Percentiles rank a stretch among this genome's conserved stretches.
Conservation (phyloP, 2,329 filamentous ascomycete genomes). For the Boeremia lycopersici region DNA sequence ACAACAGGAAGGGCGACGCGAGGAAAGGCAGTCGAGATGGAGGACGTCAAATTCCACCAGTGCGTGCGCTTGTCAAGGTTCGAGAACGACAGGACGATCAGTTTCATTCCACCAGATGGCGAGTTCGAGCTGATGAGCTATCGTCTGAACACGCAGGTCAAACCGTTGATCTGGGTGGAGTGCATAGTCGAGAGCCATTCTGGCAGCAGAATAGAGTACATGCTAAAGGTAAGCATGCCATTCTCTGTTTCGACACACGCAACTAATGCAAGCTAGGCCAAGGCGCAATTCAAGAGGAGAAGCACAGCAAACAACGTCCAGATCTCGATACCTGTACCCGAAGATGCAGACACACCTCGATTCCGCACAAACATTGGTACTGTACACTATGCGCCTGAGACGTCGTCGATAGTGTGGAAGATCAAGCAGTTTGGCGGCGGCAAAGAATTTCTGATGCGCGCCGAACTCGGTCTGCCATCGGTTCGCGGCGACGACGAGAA, state of each 20-base stretch:
- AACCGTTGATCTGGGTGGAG: slow-evolving; percentile 98
- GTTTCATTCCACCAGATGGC: slow-evolving; percentile 96
- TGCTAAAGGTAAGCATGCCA: slow-evolving; percentile 74
- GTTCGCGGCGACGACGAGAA: slow-evolving; percentile 95
- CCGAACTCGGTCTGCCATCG: slow-evolving; percentile 90
- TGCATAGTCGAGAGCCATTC: slow-evolving; percentile 96
- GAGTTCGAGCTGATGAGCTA: slow-evolving; percentile 99
- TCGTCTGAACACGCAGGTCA: slow-evolving; percentile 96
- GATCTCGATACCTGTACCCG: slow-evolving; percentile 94
- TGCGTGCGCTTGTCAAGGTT: slow-evolving; percentile 95
- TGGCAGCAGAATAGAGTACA: slow-evolving; percentile 95
- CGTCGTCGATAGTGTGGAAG: slow-evolving; percentile 98
- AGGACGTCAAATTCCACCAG: slow-evolving; percentile 99
- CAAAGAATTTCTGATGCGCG: slow-evolving; percentile 98
- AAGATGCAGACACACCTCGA: slow-evolving; percentile 93
- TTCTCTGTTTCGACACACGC: neutral
- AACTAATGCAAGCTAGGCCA: slow-evolving; percentile 60
- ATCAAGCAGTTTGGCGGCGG: slow-evolving; percentile 99
- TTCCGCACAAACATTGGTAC: slow-evolving; percentile 98
- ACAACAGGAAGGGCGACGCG: slow-evolving; percentile 91
- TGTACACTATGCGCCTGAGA: slow-evolving; percentile 96
- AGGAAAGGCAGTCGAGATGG: slow-evolving; percentile 98
- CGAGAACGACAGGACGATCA: slow-evolving; percentile 98
- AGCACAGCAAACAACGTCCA: slow-evolving; percentile 99
- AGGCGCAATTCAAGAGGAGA: slow-evolving; percentile 96